Evolutionary conservation across 768 basidiomycete species (phyloP).

Genomic region (Boletus patriciae): DNA sequence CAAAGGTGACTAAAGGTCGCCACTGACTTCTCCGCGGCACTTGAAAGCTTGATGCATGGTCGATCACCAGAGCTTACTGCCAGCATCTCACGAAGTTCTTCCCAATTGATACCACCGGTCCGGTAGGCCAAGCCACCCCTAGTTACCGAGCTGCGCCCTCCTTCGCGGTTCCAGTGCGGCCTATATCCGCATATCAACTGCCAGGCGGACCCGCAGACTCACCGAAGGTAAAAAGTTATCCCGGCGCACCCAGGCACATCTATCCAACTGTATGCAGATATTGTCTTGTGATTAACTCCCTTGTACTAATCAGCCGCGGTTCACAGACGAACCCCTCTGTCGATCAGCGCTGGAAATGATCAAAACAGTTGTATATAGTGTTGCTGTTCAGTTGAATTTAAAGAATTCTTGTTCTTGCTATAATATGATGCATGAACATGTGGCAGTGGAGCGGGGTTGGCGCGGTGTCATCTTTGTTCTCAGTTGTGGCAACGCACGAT

Average conservation of each 20-base stretch:
- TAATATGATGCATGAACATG: not conserved
- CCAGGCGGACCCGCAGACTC: not conserved
- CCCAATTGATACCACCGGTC: not conserved
- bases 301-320: not conserved
- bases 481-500: not conserved
- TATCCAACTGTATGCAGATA: not conserved
- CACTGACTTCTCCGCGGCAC: slow-evolving; percentile 11
- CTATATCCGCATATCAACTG: not conserved
- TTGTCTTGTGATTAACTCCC: not conserved
- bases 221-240: not conserved
- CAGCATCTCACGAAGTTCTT: not conserved
- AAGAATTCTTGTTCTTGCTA: not conserved
- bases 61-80: not conserved
- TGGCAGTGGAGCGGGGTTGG: too few relatives aligned
- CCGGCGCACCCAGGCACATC: not conserved
- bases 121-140: not conserved
- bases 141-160: not conserved
- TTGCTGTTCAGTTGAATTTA: not conserved
- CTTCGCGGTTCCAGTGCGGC: not conserved
- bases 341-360: not conserved
- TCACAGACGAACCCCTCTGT: not conserved
- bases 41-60: not conserved
- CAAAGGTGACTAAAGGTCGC: too few relatives aligned
- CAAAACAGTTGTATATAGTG: not conserved
- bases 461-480: too few relatives aligned